phyloP scores from a whole-genome alignment of 2,329 filamentous ascomycete genomes.

The Pyricularia grisea region DNA sequence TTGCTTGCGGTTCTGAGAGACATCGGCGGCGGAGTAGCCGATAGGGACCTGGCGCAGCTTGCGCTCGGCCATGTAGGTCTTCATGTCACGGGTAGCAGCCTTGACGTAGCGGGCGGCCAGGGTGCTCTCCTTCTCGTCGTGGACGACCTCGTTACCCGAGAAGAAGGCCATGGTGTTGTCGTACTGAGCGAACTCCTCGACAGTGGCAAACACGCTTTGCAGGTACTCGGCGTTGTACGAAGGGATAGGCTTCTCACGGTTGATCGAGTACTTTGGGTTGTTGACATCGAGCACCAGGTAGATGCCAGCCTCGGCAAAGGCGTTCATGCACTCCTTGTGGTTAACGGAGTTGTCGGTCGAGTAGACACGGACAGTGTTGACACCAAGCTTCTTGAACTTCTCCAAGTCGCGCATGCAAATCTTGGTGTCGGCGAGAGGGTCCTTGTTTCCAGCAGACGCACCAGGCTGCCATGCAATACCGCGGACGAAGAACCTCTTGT shows the following conservation, averaged over 20 bases:
- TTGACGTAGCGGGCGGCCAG: conserved; percentile 65
- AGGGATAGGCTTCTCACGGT: conserved; percentile 58
- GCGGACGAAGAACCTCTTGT: conserved; percentile 47
- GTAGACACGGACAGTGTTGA: conserved; percentile 92
- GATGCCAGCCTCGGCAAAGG: conserved; percentile 74
- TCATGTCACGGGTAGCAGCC: conserved; percentile 69
- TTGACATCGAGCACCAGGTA: conserved; percentile 90
- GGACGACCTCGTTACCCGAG: conserved; percentile 74
- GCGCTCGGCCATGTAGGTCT: conserved; percentile 55
- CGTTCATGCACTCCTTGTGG: conserved; percentile 80
- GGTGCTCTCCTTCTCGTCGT: conserved; percentile 54
- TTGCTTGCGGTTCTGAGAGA: conserved; percentile 75
- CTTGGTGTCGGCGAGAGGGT: conserved; percentile 64
- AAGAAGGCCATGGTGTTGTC: conserved; percentile 82
- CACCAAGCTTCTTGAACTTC: conserved; percentile 73
- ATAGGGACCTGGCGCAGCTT: conserved; percentile 60
- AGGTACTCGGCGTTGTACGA: conserved; percentile 88
- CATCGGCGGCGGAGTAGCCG: conserved; percentile 71
- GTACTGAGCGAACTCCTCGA: conserved; percentile 76
- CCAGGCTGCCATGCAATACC: conserved; percentile 57
- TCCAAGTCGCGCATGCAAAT: conserved; percentile 71
- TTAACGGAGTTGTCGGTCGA: conserved; percentile 76
- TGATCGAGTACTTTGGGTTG: conserved; percentile 80
- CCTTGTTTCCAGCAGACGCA: conserved; percentile 44
- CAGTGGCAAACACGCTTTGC: conserved; percentile 75